Base-by-base conservation (phyloP, 495 filamentous ascomycete species). In the Podospora didyma region DNA sequence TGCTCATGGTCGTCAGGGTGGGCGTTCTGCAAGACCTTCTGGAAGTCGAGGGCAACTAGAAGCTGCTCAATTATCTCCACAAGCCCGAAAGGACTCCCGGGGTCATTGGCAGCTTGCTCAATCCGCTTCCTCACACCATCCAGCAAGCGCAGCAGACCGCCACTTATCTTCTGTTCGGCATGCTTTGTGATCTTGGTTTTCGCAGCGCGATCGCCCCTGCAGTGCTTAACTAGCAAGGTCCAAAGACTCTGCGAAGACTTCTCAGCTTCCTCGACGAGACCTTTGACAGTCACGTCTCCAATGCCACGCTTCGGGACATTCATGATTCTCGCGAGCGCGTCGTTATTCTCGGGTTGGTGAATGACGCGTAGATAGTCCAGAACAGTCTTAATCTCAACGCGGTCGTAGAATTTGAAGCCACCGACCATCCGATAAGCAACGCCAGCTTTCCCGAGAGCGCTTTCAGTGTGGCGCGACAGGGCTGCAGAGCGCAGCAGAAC, bases 351-450 rank as follows among this genome's bases (percentile, higher is more conserved):
- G 2, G 91, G 90, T 63, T 96, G 90, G 67, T 87, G 85, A 35
- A 96, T 82, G 6, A 95, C 86, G 24, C 92, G 80, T 21, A 97
- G 74, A 69, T 99, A 97, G 67, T 97, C 92, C 7, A 99, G 69
- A 1, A 97, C 67, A 3, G 87, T 81, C 67, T 95, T 97, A 64
- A 99, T 86, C 71, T 99, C 95, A 11, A 83, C 78, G 46, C 95
- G 83, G 61, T 99, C 95, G 63, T 93, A 99, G 71, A 99, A 99
- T 53, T 86, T 86, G 31, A 84, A 81, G 0, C 95, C 95, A 17
- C 83, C 95, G 49, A 97, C 89, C 95, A 97, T 97, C 28, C 84
- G 84, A 70, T 99, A 99, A 0, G 92, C 80, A 28, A 99, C 83
- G 1, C 95, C 95, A 9, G 85, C 83, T 65, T 88, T 92, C 3